phyloP scores from a whole-genome alignment of 75 land plant species.

The Selaginella moellendorffii region DNA sequence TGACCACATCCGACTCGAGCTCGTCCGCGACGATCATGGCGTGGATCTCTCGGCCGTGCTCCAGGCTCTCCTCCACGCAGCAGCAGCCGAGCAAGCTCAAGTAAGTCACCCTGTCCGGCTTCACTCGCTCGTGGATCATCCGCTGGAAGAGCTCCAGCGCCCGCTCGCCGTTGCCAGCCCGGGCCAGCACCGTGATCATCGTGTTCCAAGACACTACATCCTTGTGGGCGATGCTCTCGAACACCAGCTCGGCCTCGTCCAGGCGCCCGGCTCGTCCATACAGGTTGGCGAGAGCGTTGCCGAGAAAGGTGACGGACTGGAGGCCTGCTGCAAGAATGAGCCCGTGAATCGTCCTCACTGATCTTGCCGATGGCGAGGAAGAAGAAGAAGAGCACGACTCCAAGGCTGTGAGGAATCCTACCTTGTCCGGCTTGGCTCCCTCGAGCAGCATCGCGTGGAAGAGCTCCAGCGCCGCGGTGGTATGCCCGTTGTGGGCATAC shows the following conservation, averaged over 20 bases:
- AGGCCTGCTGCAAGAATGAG: slow-evolving; percentile 3
- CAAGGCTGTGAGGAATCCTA: slow-evolving; percentile 2
- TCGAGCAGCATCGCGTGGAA: slow-evolving; percentile 14
- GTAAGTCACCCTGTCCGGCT: slow-evolving; percentile 4
- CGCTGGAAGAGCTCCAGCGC: background rate
- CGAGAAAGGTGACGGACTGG: slow-evolving; percentile 8
- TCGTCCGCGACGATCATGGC: background rate
- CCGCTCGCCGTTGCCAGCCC: background rate
- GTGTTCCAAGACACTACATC: slow-evolving; percentile 21
- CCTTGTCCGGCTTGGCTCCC: background rate
- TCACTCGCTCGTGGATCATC: background rate
- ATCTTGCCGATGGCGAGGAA: too few species aligned
- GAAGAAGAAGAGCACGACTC: background rate
- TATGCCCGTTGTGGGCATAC: background rate
- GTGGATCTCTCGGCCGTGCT: slow-evolving; percentile 3
- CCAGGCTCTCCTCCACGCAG: background rate
- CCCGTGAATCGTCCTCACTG: slow-evolving; percentile 7
- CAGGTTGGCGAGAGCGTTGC: slow-evolving; percentile 12
- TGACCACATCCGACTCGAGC: slow-evolving; percentile 28
- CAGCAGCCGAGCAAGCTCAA: slow-evolving; percentile 9
- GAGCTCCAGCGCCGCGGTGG: slow-evolving; percentile 5
- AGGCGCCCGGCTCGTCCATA: slow-evolving; percentile 7
- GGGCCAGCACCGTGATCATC: slow-evolving; percentile 14
- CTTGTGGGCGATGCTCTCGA: slow-evolving; percentile 10
- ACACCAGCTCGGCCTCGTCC: background rate